A percentile compares a stretch with the other conserved stretches of the same genome.
phyloP scores from a whole-genome alignment of 768 basidiomycete genomes.

The Ramaria rubella region DNA sequence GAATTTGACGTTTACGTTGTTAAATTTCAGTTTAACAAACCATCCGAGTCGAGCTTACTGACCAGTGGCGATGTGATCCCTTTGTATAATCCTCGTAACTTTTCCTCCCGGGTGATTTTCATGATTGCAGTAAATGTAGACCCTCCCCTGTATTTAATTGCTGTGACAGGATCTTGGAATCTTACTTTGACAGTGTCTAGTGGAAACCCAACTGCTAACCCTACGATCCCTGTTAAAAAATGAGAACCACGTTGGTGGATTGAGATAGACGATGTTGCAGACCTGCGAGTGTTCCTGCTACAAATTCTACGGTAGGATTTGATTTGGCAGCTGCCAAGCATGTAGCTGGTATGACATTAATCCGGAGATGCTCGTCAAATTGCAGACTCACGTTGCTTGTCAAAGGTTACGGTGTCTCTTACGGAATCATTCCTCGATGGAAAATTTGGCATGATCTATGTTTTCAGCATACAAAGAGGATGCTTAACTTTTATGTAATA shows the following conservation, averaged over 20 bases:
- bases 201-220: slow-evolving; percentile 67
- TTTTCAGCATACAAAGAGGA: too few relatives aligned
- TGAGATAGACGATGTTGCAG: neutral
- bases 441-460: too few relatives aligned
- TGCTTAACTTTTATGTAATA: too few relatives aligned
- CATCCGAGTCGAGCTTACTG: slow-evolving; percentile 20
- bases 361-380: too few relatives aligned
- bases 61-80: slow-evolving; percentile 80
- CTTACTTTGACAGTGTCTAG: slow-evolving; percentile 85
- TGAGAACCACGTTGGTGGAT: neutral
- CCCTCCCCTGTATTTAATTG: slow-evolving; percentile 42
- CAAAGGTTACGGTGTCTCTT: too few relatives aligned
- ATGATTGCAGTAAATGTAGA: slow-evolving; percentile 58
- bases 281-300: slow-evolving; percentile 70
- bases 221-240: slow-evolving; percentile 42
- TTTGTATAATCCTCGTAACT: slow-evolving; percentile 61
- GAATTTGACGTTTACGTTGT: neutral
- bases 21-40: neutral
- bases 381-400: too few relatives aligned
- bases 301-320: slow-evolving; percentile 66
- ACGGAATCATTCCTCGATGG: too few relatives aligned
- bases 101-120: slow-evolving; percentile 67
- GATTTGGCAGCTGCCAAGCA: neutral
- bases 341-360: too few relatives aligned
- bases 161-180: slow-evolving; percentile 59